Evolutionary conservation across 2,329 filamentous ascomycete species (phyloP).

Genomic region (Fusarium sp.): DNA sequence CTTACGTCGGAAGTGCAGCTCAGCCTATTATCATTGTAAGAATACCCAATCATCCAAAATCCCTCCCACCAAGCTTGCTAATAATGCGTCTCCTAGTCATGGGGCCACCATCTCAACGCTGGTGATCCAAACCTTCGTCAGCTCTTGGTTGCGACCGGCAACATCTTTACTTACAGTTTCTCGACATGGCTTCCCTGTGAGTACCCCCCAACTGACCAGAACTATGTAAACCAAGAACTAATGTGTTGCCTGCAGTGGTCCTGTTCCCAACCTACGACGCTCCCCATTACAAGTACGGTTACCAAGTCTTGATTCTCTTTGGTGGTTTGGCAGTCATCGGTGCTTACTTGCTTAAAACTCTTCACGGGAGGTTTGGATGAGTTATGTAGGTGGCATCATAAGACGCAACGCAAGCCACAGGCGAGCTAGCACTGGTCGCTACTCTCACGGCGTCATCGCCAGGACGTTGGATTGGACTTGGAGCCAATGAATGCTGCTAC

Average conservation of each 20-base stretch:
- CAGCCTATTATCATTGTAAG: neutral
- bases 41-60: neutral
- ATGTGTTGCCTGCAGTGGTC: conserved; percentile 5
- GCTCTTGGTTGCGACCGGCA: neutral
- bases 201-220: neutral
- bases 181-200: neutral
- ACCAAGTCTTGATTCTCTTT: conserved; percentile 49
- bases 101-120: neutral
- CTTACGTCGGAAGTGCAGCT: neutral
- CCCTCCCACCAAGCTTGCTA: neutral
- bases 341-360: conserved; percentile 7
- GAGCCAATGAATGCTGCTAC: neutral
- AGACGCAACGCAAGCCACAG: neutral
- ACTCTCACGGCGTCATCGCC: neutral
- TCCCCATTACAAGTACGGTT: conserved; percentile 49
- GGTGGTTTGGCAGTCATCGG: conserved; percentile 44
- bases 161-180: neutral
- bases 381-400: neutral
- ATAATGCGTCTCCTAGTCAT: neutral
- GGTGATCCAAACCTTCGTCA: neutral
- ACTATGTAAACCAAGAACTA: neutral
- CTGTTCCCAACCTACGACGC: conserved; percentile 50
- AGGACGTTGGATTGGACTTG: neutral
- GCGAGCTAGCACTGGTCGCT: neutral
- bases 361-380: neutral